A percentile compares a stretch with the other conserved stretches of the same genome.
Evolutionary conservation across 1,284 basidiomycete species (phyloP).

Genomic region (Sparassis latifolia): DNA sequence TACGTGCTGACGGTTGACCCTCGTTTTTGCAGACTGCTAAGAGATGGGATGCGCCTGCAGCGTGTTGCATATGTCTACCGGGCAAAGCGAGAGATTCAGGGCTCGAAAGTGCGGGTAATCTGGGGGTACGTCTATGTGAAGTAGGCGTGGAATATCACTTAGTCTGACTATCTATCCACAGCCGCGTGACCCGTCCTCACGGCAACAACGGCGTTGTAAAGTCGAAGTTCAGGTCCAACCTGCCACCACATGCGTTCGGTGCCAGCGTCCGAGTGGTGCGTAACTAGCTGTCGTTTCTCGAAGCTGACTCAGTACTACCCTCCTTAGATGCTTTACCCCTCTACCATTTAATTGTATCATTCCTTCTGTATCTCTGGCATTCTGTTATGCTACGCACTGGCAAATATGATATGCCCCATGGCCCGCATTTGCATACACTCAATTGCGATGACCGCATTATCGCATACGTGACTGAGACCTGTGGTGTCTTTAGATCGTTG

Average conservation of each 20-base stretch:
- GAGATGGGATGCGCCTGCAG: constrained; percentile 33
- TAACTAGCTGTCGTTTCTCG: constrained; percentile 18
- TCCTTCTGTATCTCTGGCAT: constrained; percentile 22
- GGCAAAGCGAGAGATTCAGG: constrained; percentile 88
- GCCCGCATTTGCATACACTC: background rate
- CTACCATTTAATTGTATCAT: constrained; percentile 36
- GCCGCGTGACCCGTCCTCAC: constrained; percentile 88
- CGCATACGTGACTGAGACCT: too few species aligned
- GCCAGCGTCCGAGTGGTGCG: constrained; percentile 90
- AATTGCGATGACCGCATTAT: too few species aligned
- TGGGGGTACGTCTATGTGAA: constrained; percentile 70
- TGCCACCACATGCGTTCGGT: constrained; percentile 94
- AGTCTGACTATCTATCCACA: constrained; percentile 20
- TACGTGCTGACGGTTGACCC: constrained; percentile 31
- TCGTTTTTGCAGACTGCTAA: background rate
- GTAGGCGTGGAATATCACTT: background rate
- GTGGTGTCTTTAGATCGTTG: too few species aligned
- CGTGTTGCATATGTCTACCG: constrained; percentile 98
- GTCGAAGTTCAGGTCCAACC: constrained; percentile 95
- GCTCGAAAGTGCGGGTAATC: constrained; percentile 92
- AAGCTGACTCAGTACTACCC: background rate
- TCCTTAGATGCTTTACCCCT: constrained; percentile 46
- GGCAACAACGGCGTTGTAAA: constrained; percentile 96
- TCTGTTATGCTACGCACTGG: constrained; percentile 23
- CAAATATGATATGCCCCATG: constrained; percentile 10